phyloP scores from a whole-genome alignment of 1,139 yeast species.

The Magnusiomyces fungicola region DNA sequence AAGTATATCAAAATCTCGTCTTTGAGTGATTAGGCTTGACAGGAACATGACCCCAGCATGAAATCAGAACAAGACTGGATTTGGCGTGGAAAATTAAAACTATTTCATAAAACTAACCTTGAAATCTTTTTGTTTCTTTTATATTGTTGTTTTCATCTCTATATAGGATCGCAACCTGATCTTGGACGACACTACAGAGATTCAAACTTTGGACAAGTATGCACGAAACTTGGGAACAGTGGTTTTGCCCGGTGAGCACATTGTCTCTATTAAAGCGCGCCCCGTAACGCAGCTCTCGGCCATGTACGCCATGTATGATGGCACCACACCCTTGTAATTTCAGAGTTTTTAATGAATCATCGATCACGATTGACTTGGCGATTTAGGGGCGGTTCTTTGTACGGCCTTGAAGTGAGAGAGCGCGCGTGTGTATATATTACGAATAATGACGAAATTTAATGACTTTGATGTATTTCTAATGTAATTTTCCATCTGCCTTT shows the following conservation, averaged over 20 bases:
- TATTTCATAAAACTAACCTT: not conserved
- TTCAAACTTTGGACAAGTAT: not conserved
- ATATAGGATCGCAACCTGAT: constrained; percentile 3
- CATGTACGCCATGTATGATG: not conserved
- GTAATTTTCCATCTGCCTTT: too few species aligned
- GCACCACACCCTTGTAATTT: not conserved
- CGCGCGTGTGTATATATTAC: too few species aligned
- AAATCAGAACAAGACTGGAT: not conserved
- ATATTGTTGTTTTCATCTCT: not conserved
- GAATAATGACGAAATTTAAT: too few species aligned
- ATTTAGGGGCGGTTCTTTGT: not conserved
- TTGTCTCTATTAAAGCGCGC: not conserved
- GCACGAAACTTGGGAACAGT: not conserved
- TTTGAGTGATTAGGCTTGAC: too few species aligned
- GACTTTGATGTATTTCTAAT: too few species aligned
- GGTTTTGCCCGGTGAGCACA: constrained; percentile 1
- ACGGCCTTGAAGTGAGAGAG: not conserved
- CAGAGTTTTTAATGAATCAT: not conserved
- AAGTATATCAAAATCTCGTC: too few species aligned
- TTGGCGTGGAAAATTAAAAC: not conserved
- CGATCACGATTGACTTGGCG: not conserved
- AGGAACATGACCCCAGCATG: not conserved
- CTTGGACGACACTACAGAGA: not conserved
- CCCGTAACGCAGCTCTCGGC: not conserved
- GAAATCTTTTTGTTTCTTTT: not conserved